Evolutionary conservation across 257 asterid genomes (phyloP).

Genomic region (Asclepias syriaca): DNA sequence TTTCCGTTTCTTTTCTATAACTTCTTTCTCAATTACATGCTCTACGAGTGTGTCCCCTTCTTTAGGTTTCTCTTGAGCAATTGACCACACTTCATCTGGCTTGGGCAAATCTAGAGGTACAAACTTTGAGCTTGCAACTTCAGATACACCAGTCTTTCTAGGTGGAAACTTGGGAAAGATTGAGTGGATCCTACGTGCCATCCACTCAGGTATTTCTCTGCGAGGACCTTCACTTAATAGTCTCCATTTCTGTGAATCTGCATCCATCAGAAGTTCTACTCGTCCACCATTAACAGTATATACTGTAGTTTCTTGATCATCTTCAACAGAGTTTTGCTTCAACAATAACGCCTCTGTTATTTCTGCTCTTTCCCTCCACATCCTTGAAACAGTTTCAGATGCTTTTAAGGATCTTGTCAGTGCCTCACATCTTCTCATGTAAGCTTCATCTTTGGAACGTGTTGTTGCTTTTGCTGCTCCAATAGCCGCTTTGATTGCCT

Average conservation of each 20-base stretch:
- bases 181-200: conserved; percentile 33
- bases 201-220: conserved; percentile 39
- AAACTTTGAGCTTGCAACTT: conserved; percentile 24
- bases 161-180: conserved; percentile 41
- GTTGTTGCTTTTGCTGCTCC: conserved; percentile 38
- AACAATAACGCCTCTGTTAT: conserved; percentile 23
- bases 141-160: conserved; percentile 27
- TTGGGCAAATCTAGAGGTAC: conserved; percentile 34
- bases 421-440: conserved; percentile 35
- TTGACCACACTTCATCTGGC: conserved; percentile 40
- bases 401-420: conserved; percentile 36
- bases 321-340: conserved; percentile 16
- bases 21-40: conserved; percentile 43
- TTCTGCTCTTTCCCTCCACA: conserved; percentile 38
- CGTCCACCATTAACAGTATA: conserved; percentile 38
- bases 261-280: conserved; percentile 30
- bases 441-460: conserved; percentile 27
- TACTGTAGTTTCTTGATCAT: conserved; percentile 22
- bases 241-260: conserved; percentile 39
- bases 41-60: conserved; percentile 37
- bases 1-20: conserved; percentile 39
- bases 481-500: conserved; percentile 30
- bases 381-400: conserved; percentile 33
- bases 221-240: conserved; percentile 40
- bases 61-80: conserved; percentile 32